Conservation (phyloP, 2,329 filamentous ascomycete genomes). For the Lasiodiplodia citricola region DNA sequence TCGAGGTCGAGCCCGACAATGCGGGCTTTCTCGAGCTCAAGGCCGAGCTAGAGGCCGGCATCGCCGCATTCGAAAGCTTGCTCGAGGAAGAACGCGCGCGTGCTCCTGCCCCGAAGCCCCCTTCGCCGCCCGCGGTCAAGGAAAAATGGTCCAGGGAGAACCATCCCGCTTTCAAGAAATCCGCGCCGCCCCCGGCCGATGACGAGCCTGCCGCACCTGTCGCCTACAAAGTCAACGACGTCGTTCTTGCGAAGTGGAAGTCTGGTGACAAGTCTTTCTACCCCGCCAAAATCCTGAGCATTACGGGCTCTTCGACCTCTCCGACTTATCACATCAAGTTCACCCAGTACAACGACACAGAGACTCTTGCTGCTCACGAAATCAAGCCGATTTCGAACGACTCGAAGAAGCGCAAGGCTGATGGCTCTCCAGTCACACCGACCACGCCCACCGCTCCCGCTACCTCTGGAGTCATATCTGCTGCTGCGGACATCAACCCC, state of each 20-base stretch:
- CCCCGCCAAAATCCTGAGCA: slow-evolving; percentile 87
- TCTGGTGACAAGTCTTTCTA: slow-evolving; percentile 91
- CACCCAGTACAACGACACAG: slow-evolving; percentile 87
- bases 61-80: slow-evolving; percentile 77
- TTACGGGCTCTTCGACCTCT: slow-evolving; percentile 88
- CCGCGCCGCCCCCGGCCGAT: slow-evolving; percentile 43
- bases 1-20: slow-evolving; percentile 82
- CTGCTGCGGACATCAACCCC: slow-evolving; percentile 69
- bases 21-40: slow-evolving; percentile 77
- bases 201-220: slow-evolving; percentile 16
- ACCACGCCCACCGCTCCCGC: slow-evolving; percentile 47
- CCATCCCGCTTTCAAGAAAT: slow-evolving; percentile 70
- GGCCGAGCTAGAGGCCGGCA: slow-evolving; percentile 80
- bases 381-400: slow-evolving; percentile 39
- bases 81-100: slow-evolving; percentile 78
- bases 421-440: slow-evolving; percentile 66
- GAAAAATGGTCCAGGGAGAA: slow-evolving; percentile 79
- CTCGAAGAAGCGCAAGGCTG: slow-evolving; percentile 77
- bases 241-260: slow-evolving; percentile 86
- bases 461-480: slow-evolving; percentile 65
- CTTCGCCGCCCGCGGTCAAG: slow-evolving; percentile 39
- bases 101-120: slow-evolving; percentile 54
- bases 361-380: slow-evolving; percentile 64
- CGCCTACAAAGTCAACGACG: slow-evolving; percentile 83
- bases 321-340: slow-evolving; percentile 96